Conservation (phyloP, 1,284 basidiomycete genomes). For the Pseudozyma hubeiensis region DNA sequence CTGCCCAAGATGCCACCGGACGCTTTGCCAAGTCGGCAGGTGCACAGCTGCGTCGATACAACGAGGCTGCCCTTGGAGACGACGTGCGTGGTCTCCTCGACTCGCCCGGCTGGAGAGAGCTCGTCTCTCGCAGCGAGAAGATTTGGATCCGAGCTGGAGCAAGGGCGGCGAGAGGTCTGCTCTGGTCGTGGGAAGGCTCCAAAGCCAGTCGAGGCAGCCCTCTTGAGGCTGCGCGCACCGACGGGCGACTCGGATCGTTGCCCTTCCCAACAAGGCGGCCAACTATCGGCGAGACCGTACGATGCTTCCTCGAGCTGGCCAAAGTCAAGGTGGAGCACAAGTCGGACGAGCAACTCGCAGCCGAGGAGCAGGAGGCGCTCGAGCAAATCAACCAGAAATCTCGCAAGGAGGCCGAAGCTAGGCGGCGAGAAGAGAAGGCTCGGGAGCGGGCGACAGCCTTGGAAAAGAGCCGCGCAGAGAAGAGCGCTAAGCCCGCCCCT, state of each 20-base stretch:
- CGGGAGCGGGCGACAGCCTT: slow-evolving; percentile 23
- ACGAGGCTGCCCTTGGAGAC: slow-evolving; percentile 90
- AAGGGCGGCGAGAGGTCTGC: slow-evolving; percentile 59
- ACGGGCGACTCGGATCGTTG: slow-evolving; percentile 68
- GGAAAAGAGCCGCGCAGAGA: slow-evolving; percentile 37
- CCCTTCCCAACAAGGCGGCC: slow-evolving; percentile 70
- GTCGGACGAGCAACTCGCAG: slow-evolving; percentile 83
- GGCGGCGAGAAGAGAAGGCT: slow-evolving; percentile 47
- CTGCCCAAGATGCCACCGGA: slow-evolving; percentile 84
- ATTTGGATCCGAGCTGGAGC: slow-evolving; percentile 64
- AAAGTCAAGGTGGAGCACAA: slow-evolving; percentile 86
- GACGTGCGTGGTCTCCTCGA: slow-evolving; percentile 72
- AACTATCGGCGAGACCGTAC: slow-evolving; percentile 89
- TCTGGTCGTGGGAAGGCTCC: slow-evolving; percentile 64
- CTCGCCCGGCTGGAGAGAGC: slow-evolving; percentile 56
- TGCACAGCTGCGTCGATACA: slow-evolving; percentile 91
- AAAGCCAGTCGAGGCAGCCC: slow-evolving; percentile 50
- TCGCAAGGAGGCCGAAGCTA: slow-evolving; percentile 48
- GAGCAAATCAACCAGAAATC: slow-evolving; percentile 34
- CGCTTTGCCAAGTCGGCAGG: slow-evolving; percentile 96
- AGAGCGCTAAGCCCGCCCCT: slow-evolving; percentile 19
- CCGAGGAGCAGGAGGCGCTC: slow-evolving; percentile 62
- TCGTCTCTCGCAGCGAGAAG: slow-evolving; percentile 60
- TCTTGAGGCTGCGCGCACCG: slow-evolving; percentile 59
- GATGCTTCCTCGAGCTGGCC: slow-evolving; percentile 88